Evolutionary conservation across 108 stramenopile species (phyloP).

Genomic region (Nitzschia palea): DNA sequence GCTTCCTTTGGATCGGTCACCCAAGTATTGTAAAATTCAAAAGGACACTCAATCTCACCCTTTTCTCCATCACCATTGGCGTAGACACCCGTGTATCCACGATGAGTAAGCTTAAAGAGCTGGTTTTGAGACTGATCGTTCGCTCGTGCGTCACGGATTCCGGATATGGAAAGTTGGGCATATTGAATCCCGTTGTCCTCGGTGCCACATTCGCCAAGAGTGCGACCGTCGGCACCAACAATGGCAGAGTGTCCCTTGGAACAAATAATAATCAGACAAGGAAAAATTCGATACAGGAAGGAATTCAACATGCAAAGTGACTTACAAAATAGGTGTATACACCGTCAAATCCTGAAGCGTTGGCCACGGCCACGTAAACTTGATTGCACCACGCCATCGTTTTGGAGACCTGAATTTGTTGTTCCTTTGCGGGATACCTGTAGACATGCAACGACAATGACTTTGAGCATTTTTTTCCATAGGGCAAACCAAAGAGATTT

Average conservation of each 20-base stretch:
- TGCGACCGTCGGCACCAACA: slow-evolving; percentile 72
- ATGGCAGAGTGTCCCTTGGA: slow-evolving; percentile 66
- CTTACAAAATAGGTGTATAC: slow-evolving; percentile 54
- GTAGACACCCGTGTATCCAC: slow-evolving; percentile 71
- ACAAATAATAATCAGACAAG: slow-evolving; percentile 23
- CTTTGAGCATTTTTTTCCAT: background rate
- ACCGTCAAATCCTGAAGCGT: slow-evolving; percentile 83
- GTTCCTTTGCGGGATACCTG: slow-evolving; percentile 88
- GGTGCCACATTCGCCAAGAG: slow-evolving; percentile 79
- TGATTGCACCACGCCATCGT: slow-evolving; percentile 88
- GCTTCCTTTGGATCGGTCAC: slow-evolving; percentile 73
- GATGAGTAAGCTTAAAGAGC: slow-evolving; percentile 75
- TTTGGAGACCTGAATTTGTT: slow-evolving; percentile 80
- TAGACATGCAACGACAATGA: too few relatives aligned
- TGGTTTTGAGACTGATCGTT: slow-evolving; percentile 81
- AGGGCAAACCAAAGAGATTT: background rate
- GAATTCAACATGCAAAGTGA: background rate
- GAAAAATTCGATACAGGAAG: background rate
- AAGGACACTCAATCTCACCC: slow-evolving; percentile 67
- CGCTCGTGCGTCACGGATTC: slow-evolving; percentile 66
- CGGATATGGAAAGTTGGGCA: slow-evolving; percentile 70
- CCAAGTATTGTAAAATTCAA: slow-evolving; percentile 76
- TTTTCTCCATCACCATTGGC: slow-evolving; percentile 80
- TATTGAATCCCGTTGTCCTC: slow-evolving; percentile 81
- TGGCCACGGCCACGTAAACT: slow-evolving; percentile 85